Conservation (phyloP, 768 basidiomycete species). For the Amanita rubescens region DNA sequence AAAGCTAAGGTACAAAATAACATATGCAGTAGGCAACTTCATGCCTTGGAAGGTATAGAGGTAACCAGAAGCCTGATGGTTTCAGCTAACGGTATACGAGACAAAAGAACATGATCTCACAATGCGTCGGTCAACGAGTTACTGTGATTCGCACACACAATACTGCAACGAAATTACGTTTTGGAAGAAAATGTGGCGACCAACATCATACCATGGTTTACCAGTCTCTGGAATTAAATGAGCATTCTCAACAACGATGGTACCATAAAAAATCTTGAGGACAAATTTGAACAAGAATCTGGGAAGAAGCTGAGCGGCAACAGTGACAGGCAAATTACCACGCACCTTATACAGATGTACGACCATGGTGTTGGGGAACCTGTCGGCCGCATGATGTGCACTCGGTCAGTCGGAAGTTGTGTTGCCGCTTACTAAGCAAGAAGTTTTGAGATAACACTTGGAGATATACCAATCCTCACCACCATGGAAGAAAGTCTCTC, state of each 20-base stretch:
- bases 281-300: slow-evolving; percentile 75
- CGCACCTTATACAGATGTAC: slow-evolving; percentile 61
- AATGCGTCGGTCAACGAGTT: slow-evolving; percentile 84
- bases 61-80: slow-evolving; percentile 54
- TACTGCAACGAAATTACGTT: slow-evolving; percentile 34
- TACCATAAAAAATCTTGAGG: slow-evolving; percentile 86
- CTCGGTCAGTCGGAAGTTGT: not conserved
- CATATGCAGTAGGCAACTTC: slow-evolving; percentile 9
- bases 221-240: slow-evolving; percentile 67
- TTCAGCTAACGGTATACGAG: slow-evolving; percentile 1
- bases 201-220: slow-evolving; percentile 51
- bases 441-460: slow-evolving; percentile 14
- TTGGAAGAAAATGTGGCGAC: not conserved
- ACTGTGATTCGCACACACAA: slow-evolving; percentile 81
- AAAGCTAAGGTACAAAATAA: not conserved
- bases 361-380: slow-evolving; percentile 42
- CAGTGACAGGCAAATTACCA: not conserved
- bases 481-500: slow-evolving; percentile 59
- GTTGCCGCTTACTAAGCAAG: slow-evolving; percentile 24
- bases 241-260: slow-evolving; percentile 77
- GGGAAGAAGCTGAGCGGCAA: not conserved
- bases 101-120: slow-evolving; percentile 33
- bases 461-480: not conserved
- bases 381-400: not conserved
- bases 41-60: slow-evolving; percentile 61